Percentiles rank a stretch among this genome's conserved stretches.
Conservation (phyloP, 768 basidiomycete genomes). For the Mycena floridula region DNA sequence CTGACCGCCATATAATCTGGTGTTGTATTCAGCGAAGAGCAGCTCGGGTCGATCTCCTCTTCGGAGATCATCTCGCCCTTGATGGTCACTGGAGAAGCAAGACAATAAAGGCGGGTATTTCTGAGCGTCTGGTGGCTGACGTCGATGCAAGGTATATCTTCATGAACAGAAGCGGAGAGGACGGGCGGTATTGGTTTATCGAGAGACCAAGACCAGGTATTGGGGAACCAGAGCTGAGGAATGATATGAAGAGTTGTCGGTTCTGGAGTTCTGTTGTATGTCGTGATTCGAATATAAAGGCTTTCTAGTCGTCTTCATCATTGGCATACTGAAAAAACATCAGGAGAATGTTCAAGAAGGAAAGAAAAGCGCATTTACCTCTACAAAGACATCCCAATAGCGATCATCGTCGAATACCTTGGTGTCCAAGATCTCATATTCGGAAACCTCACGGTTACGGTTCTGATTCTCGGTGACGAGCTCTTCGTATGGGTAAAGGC, state of each 20-base stretch:
- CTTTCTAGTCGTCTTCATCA: constrained; percentile 89
- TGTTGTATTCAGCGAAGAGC: constrained; percentile 95
- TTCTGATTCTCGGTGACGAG: constrained; percentile 81
- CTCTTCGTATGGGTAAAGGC: constrained; percentile 88
- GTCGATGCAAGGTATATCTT: constrained; percentile 56
- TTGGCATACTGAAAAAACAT: constrained; percentile 78
- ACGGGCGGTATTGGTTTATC: constrained; percentile 62
- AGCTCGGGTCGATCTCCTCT: constrained; percentile 76
- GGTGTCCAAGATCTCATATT: constrained; percentile 92
- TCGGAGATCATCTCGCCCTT: constrained; percentile 60
- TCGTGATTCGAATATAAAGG: constrained; percentile 88
- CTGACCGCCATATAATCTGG: constrained; percentile 84
- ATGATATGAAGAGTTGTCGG: constrained; percentile 90
- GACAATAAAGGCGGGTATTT: constrained; percentile 78
- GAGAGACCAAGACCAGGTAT: constrained; percentile 94
- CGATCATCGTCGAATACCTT: constrained; percentile 86
- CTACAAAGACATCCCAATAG: constrained; percentile 99
- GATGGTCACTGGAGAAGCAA: constrained; percentile 89
- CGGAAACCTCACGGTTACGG: constrained; percentile 77
- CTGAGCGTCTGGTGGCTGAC: constrained; percentile 72
- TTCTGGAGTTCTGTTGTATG: constrained; percentile 95
- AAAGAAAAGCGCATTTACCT: constrained; percentile 48
- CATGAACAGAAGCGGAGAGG: constrained; percentile 46
- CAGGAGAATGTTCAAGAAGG: constrained; percentile 1
- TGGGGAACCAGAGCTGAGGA: constrained; percentile 96